Evolutionary conservation across 2,329 filamentous ascomycete species (phyloP), one percentile per base, ranked within the genome.

Genomic region (Colletotrichum limetticola): DNA sequence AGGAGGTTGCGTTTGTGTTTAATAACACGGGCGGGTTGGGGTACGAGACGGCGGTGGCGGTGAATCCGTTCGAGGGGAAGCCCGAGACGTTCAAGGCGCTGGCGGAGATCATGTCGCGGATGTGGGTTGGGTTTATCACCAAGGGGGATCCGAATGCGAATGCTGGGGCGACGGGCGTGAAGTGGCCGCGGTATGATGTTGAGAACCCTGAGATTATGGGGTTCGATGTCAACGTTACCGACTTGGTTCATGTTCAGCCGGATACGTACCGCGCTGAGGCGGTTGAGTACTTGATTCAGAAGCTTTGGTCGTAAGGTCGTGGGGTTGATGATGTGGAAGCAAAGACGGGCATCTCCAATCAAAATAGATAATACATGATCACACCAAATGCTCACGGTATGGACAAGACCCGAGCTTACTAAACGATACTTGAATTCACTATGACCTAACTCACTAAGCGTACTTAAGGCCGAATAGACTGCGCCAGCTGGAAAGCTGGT

Each of bases 41-140:
- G 1, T 88, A 91, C 74, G 77, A 84, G 7, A 74, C 83, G 2
- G 87, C 87, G 2, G 73, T 80, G 3, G 87, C 88, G 2, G 73
- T 62, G 1, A 82, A 81, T 68, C 85, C 85, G 1, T 84, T 86
- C 53, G 81, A 75, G 30, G 80, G 80, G 61, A 81, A 83, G 76
- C 83, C 86, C 1, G 77, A 83, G 63, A 83, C 82, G 1, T 87
- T 83, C 71, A 71, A 80, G 12, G 75, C 77, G 67, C 79, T 90
- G 26, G 84, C 86, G 19, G 78, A 83, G 56, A 77, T 85, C 75
- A 89, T 90, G 85, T 83, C 83, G 59, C 80, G 82, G 62, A 86
- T 86, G 82, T 90, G 88, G 88, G 83, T 86, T 28, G 82, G 81
- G 4, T 90, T 89, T 74, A 82, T 88, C 63, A 79, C 84, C 61